Evolutionary conservation across 441 rosid genomes (phyloP), one percentile per base, ranked within the genome.

Genomic region (Jatropha multifida): DNA sequence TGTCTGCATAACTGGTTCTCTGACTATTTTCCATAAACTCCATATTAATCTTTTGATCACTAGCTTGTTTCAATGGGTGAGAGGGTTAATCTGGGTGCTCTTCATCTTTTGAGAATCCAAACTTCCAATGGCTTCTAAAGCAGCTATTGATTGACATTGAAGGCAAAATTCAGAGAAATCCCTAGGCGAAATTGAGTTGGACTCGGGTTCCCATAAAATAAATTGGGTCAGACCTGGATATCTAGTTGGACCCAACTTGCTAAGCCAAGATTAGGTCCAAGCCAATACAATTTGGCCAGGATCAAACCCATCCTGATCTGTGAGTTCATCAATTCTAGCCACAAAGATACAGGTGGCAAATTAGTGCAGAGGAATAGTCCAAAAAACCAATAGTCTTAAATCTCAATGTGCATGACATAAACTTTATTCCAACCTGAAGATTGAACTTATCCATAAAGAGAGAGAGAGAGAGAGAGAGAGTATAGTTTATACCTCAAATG

Each of bases 401-500:
- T 44, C 48, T 44, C 48, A 27, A 17, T 6, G 8, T 17, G 37
- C 38, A 44, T 11, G 2, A 12, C 17, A 10, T 13, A 12, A 63
- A 42, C 14, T 65, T 77, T 10, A 5, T 3, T 3, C 11, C 12
- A 46, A 42, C 12, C 40, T 38, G 58, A 65, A 42, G 13, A 48
- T 41, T 12, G 38, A 13, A 37, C 61, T 26, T 0, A 20, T 14
- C 13, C 2, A 26, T 14, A 32, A 27, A 55, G 32, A 17, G 4
- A 14, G 48, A 60, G 12, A 23, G 10, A 69, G 3, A 23, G 23
- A 23, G 23, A 23, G 23, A 23, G 23, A 71, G 69, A 13, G 32
- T 32, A 32, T 32, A 71, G 27, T 37, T 61, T 20, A 77, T 90
- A 92, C 98, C 97, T 89, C 94, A 9, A 84, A 65, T n/a, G 86